A percentile compares a stretch with the other conserved stretches of the same genome.
Conservation (phyloP, 345 rosid species). For the Conringia planisiliqua region DNA sequence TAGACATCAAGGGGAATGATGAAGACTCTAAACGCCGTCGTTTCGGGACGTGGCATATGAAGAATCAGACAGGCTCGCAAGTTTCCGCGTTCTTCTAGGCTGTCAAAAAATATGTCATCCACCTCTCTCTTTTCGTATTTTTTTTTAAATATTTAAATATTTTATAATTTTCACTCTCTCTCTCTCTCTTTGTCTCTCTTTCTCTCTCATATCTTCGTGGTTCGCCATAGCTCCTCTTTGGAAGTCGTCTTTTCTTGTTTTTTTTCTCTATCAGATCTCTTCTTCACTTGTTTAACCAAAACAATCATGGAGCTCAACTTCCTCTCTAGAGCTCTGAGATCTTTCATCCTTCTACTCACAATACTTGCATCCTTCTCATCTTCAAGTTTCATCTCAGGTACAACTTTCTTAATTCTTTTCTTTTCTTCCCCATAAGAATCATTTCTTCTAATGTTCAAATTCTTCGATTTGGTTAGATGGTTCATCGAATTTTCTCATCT, state of each 20-base stretch:
- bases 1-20: no score
- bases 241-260: neutral
- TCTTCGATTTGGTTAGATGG: neutral
- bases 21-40: neutral
- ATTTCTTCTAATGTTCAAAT: neutral
- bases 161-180: neutral
- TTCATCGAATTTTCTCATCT: neutral
- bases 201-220: neutral
- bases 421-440: neutral
- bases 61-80: constrained; percentile 10
- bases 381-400: neutral
- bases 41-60: neutral
- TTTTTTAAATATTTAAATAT: neutral
- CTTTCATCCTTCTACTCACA: neutral
- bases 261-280: neutral
- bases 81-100: constrained; percentile 24
- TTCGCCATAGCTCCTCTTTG: neutral
- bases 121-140: neutral
- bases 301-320: neutral
- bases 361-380: neutral
- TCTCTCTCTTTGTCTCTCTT: neutral
- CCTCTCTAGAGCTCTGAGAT: neutral
- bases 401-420: neutral
- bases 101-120: neutral
- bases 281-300: neutral